Evolutionary conservation across 2,329 filamentous ascomycete genomes (phyloP).

Genomic region (Penicillium italicum): DNA sequence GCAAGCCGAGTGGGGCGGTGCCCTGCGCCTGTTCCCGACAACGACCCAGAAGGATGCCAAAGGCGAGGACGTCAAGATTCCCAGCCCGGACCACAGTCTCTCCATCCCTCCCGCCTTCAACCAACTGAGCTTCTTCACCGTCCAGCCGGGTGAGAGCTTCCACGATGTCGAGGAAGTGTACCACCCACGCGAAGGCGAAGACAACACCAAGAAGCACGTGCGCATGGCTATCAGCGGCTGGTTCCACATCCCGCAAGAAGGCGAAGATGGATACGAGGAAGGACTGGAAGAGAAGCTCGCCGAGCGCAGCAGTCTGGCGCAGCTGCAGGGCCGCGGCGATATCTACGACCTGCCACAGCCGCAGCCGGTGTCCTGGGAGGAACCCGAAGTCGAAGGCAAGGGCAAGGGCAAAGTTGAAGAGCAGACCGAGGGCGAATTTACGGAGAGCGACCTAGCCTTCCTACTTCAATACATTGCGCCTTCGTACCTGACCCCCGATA

Average conservation of each 20-base stretch:
- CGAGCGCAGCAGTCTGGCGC: slow-evolving; percentile 84
- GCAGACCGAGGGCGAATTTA: slow-evolving; percentile 59
- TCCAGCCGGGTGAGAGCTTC: slow-evolving; percentile 97
- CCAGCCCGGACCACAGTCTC: slow-evolving; percentile 71
- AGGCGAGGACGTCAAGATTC: slow-evolving; percentile 73
- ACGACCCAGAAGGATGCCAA: slow-evolving; percentile 62
- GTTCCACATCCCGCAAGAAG: slow-evolving; percentile 96
- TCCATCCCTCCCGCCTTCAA: slow-evolving; percentile 94
- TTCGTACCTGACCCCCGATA: slow-evolving; percentile 87
- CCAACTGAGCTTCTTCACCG: slow-evolving; percentile 95
- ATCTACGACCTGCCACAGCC: slow-evolving; percentile 78
- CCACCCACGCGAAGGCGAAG: slow-evolving; percentile 58
- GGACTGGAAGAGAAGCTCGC: slow-evolving; percentile 86
- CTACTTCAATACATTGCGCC: slow-evolving; percentile 86
- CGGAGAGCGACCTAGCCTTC: slow-evolving; percentile 80
- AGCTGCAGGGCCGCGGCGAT: slow-evolving; percentile 87
- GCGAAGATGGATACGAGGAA: slow-evolving; percentile 85
- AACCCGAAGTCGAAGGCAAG: slow-evolving; percentile 40
- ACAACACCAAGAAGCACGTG: slow-evolving; percentile 60
- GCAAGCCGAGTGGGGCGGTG: slow-evolving; percentile 90
- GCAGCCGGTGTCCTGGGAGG: slow-evolving; percentile 46
- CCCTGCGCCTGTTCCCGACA: slow-evolving; percentile 79
- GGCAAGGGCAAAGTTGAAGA: slow-evolving; percentile 40
- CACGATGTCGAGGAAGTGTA: slow-evolving; percentile 99
- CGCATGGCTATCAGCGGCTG: slow-evolving; percentile 98